These are phyloP conservation scores for Geranomyces variabilis DNA, from an alignment of 192 early-diverging fungal genomes.

Conservation along the genomic window DNA sequence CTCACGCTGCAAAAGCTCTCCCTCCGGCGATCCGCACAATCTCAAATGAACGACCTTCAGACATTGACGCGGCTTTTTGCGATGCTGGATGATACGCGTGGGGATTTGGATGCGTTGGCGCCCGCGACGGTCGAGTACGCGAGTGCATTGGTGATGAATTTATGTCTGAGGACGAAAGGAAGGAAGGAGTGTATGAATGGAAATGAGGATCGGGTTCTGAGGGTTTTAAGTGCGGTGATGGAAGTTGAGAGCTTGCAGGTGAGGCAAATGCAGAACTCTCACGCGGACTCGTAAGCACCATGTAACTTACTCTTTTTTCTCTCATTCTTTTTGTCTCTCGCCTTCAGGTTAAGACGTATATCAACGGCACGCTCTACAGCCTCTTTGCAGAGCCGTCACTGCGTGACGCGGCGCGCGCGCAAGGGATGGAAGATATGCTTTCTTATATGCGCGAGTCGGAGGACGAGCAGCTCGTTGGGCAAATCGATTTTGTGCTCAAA, in stretches of 20 bases:
- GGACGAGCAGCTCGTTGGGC: conserved; percentile 44
- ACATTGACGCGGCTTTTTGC: conserved; percentile 40
- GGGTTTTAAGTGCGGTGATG: conserved; percentile 38
- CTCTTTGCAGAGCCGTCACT: conserved; percentile 46
- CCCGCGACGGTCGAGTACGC: conserved; percentile 53
- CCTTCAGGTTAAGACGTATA: conserved; percentile 60
- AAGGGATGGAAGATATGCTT: conserved; percentile 48
- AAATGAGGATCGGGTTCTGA: conserved; percentile 19
- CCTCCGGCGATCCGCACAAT: conserved; percentile 49
- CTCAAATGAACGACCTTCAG: conserved; percentile 43
- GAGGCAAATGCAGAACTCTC: neutral
- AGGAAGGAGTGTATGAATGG: conserved; percentile 17
- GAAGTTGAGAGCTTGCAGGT: conserved; percentile 52
- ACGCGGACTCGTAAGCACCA: no score
- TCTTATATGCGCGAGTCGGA: conserved; percentile 26
- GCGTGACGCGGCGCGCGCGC: conserved; percentile 36
- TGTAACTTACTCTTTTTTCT: no score
- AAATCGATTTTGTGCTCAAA: conserved; percentile 56
- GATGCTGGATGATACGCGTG: conserved; percentile 30
- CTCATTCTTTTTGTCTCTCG: no score
- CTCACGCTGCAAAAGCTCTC: conserved; percentile 56
- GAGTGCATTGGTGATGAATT: conserved; percentile 57
- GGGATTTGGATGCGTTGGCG: conserved; percentile 37
- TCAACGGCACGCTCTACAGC: conserved; percentile 55
- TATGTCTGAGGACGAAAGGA: conserved; percentile 50